A percentile compares a stretch with the other conserved stretches of the same genome.
Conservation (phyloP, 2,329 filamentous ascomycete species). For the Cercospora beticola region DNA sequence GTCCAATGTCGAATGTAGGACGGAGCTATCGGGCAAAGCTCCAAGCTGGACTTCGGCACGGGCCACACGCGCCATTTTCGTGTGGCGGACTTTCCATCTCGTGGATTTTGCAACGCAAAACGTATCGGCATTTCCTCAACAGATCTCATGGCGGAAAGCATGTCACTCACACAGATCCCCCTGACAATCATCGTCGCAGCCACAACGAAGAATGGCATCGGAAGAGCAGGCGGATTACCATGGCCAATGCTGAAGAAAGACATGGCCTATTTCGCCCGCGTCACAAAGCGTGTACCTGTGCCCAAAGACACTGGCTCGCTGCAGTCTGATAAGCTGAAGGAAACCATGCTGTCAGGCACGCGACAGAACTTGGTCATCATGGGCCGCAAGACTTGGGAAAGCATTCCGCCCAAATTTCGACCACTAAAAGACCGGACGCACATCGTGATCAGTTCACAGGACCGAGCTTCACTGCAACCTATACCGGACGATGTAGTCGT, state of each 20-base stretch:
- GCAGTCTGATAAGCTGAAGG: conserved; percentile 28
- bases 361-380: conserved; percentile 73
- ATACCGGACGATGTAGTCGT: conserved; percentile 54
- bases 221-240: conserved; percentile 72
- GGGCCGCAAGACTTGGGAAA: conserved; percentile 97
- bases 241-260: conserved; percentile 88
- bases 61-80: background rate
- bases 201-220: conserved; percentile 85
- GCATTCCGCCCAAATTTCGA: conserved; percentile 74
- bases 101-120: background rate
- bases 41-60: conserved; percentile 1
- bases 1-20: background rate
- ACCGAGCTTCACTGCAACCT: conserved; percentile 23
- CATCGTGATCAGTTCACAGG: conserved; percentile 68
- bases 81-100: background rate
- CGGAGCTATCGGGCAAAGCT: conserved; percentile 7
- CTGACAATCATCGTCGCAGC: conserved; percentile 93
- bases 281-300: conserved; percentile 72
- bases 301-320: conserved; percentile 39
- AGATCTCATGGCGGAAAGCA: conserved; percentile 27
- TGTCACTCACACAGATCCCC: conserved; percentile 33
- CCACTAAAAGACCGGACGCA: conserved; percentile 80
- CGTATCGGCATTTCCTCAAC: background rate
- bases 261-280: conserved; percentile 91
- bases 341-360: conserved; percentile 23